These are phyloP conservation scores for Nemania sp. DNA, from an alignment of 2,329 filamentous ascomycete species.

Conservation along the genomic window DNA sequence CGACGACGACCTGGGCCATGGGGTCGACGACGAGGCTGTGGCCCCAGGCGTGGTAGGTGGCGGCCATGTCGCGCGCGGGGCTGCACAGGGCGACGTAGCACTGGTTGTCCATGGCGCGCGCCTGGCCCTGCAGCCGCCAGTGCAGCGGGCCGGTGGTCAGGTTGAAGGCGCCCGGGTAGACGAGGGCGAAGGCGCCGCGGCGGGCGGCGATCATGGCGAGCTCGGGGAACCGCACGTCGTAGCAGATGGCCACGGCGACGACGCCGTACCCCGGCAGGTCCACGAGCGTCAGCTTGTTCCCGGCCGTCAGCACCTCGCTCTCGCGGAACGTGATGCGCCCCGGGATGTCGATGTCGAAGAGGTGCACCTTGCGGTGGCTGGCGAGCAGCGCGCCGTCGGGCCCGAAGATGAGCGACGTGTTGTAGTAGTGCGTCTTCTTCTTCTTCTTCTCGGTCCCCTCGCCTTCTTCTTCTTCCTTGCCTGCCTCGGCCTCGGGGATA, in stretches of 20 bases:
- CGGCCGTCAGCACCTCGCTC: slow-evolving; percentile 84
- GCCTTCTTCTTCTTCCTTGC: slow-evolving; percentile 39
- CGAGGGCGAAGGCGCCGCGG: slow-evolving; percentile 80
- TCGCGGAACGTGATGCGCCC: slow-evolving; percentile 92
- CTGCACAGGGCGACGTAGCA: slow-evolving; percentile 92
- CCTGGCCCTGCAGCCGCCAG: slow-evolving; percentile 83
- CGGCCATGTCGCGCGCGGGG: slow-evolving; percentile 78
- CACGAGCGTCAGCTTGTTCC: slow-evolving; percentile 82
- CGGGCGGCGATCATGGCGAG: slow-evolving; percentile 86
- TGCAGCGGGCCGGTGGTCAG: slow-evolving; percentile 89
- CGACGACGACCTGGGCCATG: slow-evolving; percentile 77
- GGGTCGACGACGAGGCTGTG: slow-evolving; percentile 90
- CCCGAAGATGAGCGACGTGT: slow-evolving; percentile 84
- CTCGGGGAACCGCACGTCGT: slow-evolving; percentile 96
- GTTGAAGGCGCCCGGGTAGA: slow-evolving; percentile 98
- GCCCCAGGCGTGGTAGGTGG: slow-evolving; percentile 87
- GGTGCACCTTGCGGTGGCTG: slow-evolving; percentile 89
- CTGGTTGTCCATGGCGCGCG: slow-evolving; percentile 90
- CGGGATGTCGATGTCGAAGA: slow-evolving; percentile 98
- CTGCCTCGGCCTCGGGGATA: slow-evolving; percentile 76
- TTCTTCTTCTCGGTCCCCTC: background rate
- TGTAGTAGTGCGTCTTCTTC: slow-evolving; percentile 71
- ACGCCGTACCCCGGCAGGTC: slow-evolving; percentile 88
- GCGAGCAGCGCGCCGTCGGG: slow-evolving; percentile 80
- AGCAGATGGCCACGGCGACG: slow-evolving; percentile 91